phyloP scores from a whole-genome alignment of 352 stramenopile species.

The Globisporangium irregulare region DNA sequence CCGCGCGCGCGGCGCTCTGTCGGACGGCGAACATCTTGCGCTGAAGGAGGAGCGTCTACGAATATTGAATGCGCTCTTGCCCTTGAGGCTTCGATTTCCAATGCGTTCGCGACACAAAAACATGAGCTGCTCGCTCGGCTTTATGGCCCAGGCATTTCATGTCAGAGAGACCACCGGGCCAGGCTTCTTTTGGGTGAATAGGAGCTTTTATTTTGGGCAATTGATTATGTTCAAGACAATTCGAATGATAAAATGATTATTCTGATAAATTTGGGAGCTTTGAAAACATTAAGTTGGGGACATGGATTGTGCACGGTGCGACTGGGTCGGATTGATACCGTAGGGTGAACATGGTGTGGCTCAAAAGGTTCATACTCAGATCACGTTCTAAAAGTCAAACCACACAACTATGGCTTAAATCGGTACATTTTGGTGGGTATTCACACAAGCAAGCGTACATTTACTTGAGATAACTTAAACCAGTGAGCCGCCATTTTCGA shows the following conservation, averaged over 20 bases:
- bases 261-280: background rate
- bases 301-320: background rate
- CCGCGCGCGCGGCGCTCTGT: constrained; percentile 9
- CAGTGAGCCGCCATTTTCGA: background rate
- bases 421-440: background rate
- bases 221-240: background rate
- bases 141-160: background rate
- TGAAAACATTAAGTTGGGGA: background rate
- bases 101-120: constrained; percentile 13
- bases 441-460: background rate
- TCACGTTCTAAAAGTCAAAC: background rate
- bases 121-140: background rate
- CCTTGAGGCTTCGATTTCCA: background rate
- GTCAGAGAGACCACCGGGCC: background rate
- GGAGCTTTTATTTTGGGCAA: background rate
- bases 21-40: constrained; percentile 15
- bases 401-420: background rate
- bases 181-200: background rate
- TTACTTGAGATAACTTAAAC: constrained; percentile 1
- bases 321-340: background rate
- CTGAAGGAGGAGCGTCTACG: background rate
- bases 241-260: background rate
- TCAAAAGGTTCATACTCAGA: background rate
- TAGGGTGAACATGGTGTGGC: background rate
- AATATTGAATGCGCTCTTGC: background rate